A percentile compares a stretch with the other conserved stretches of the same genome.
Evolutionary conservation across 352 stramenopile species (phyloP).

Genomic region (Halophytophthora batemanensis): DNA sequence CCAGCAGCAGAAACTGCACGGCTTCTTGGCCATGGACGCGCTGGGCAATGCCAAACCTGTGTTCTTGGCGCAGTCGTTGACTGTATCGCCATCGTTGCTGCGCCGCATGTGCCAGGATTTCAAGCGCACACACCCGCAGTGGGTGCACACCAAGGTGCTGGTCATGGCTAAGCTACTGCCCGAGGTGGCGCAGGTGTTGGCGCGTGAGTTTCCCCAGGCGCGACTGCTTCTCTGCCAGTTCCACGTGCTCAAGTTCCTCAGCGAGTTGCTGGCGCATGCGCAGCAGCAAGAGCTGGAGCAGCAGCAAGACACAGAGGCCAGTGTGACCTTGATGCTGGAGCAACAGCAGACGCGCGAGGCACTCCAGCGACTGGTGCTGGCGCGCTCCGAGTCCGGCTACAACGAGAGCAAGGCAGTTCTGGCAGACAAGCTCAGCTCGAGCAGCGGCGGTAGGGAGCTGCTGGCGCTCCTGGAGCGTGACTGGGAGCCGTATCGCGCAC

Average conservation of each 20-base stretch:
- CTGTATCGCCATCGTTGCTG: slow-evolving; percentile 46
- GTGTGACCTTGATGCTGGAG: slow-evolving; percentile 7
- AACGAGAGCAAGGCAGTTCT: slow-evolving; percentile 46
- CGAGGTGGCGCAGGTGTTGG: slow-evolving; percentile 49
- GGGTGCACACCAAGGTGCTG: slow-evolving; percentile 58
- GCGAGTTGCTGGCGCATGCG: slow-evolving; percentile 27
- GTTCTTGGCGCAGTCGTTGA: slow-evolving; percentile 51
- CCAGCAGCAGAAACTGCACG: slow-evolving; percentile 54
- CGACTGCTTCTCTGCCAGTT: slow-evolving; percentile 64
- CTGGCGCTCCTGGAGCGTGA: slow-evolving; percentile 46
- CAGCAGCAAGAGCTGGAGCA: slow-evolving; percentile 16
- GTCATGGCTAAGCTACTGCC: slow-evolving; percentile 62
- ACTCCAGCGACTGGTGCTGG: slow-evolving; percentile 66
- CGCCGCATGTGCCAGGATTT: slow-evolving; percentile 69
- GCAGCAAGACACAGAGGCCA: background rate
- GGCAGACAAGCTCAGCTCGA: slow-evolving; percentile 32
- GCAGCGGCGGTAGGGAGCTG: slow-evolving; percentile 32
- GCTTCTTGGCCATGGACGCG: slow-evolving; percentile 68
- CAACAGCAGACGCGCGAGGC: slow-evolving; percentile 46
- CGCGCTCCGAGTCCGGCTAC: slow-evolving; percentile 46
- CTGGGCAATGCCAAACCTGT: slow-evolving; percentile 64
- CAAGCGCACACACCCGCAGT: slow-evolving; percentile 67
- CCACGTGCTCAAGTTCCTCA: slow-evolving; percentile 68
- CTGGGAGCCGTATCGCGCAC: slow-evolving; percentile 57
- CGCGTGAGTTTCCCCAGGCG: slow-evolving; percentile 54